Base-by-base conservation (phyloP, 192 early-diverging fungal genomes). In the Geosiphon pyriformis region DNA sequence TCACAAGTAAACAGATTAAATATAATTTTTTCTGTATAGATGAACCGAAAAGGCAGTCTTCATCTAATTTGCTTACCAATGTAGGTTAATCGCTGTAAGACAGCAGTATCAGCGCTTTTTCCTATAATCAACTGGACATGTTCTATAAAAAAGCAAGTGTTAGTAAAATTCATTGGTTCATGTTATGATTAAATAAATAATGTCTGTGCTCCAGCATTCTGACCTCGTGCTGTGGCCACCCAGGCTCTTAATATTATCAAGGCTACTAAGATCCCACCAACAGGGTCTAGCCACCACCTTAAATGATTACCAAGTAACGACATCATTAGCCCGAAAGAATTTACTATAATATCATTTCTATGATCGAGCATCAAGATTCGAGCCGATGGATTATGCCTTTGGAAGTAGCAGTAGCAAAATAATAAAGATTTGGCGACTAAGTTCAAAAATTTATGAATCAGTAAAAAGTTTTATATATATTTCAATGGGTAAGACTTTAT, bases 1-100 rank as follows among this genome's bases (percentile, higher is more conserved):
- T 23, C 20, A 50, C 20, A 20, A 37, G 37, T 15, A 67, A 34
- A 34, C 18, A n/a, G 58, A 57, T 35, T 35, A n/a, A 37, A 66
- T 25, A 22, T 59, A 25, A 17, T 20, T 26, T 26, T 54, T 27
- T 32, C 11, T n/a, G n/a, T n/a, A n/a, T n/a, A n/a, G n/a, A n/a
- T n/a, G n/a, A n/a, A n/a, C n/a, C n/a, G n/a, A n/a, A n/a, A n/a
- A n/a, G n/a, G n/a, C n/a, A n/a, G n/a, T n/a, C n/a, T n/a, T n/a
- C n/a, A n/a, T n/a, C 12, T 17, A 46, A 42, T 3, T 10, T 33
- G 0, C 34, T 65, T 70, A 79, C 86, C 66, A 33, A 94, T 85
- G 70, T 95, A 98, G 11, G 93, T 95, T 50, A 92, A 71, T 29
- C 86, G 77, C 72, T 94, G 87, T 59, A 95, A 81, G 67, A 95